Conservation (phyloP, 352 stramenopile species). For the Phytophthora pini region DNA sequence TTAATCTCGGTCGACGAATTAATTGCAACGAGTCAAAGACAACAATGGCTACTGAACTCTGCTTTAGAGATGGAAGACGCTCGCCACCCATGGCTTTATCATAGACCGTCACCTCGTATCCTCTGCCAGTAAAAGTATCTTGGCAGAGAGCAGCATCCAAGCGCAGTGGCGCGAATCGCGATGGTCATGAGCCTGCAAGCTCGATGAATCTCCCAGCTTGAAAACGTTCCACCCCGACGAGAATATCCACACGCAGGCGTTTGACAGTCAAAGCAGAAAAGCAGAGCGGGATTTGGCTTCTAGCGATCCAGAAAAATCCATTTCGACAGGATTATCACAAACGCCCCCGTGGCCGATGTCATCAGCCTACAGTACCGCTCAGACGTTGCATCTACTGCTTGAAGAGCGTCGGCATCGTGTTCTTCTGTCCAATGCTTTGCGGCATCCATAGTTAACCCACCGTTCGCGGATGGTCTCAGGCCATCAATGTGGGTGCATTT, state of each 20-base stretch:
- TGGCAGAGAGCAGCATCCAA: not conserved
- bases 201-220: not conserved
- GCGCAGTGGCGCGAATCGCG: too few relatives aligned
- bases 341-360: not conserved
- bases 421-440: constrained; percentile 5
- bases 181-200: too few relatives aligned
- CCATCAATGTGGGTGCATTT: constrained; percentile 10
- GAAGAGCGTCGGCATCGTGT: not conserved
- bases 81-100: too few relatives aligned
- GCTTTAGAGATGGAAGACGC: too few relatives aligned
- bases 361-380: not conserved
- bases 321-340: constrained; percentile 6
- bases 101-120: too few relatives aligned
- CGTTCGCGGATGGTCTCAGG: not conserved
- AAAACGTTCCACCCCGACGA: not conserved
- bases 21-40: too few relatives aligned
- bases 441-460: constrained; percentile 11
- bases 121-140: not conserved
- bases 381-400: not conserved
- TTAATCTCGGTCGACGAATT: too few relatives aligned
- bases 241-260: constrained; percentile 6
- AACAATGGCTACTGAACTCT: too few relatives aligned
- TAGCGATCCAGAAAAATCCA: constrained; percentile 21
- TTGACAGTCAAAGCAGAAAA: constrained; percentile 19
- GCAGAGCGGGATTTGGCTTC: not conserved